Evolutionary conservation across 2,329 filamentous ascomycete genomes (phyloP), one percentile per base, ranked within the genome.

Genomic region (Stagonosporopsis rhizophila): DNA sequence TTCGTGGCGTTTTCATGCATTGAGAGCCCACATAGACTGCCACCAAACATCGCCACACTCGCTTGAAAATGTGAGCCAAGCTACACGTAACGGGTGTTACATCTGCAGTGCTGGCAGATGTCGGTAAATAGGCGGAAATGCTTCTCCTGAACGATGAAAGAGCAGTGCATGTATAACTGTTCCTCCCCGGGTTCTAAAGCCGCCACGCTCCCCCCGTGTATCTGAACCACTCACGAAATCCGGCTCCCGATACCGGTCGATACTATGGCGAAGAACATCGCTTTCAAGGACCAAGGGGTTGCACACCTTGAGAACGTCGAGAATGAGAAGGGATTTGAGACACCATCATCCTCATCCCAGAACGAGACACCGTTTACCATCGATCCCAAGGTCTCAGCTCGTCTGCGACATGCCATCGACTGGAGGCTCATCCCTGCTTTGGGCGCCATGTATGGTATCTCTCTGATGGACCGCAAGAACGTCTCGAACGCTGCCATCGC

Each of bases 381-480:
- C 52, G 65, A 69, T 27, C 52, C 52, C 8, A 66, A 63, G 30
- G 52, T 61, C 22, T 61, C 62, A 11, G 54, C 65, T 11, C 64
- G 59, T 27, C 50, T 69, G 5, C 51, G 64, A n/a, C 67, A 67
- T 55, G 57, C 52, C 15, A 58, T 70, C 27, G 67, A 70, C 52
- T 68, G 59, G 61, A 60, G 67, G 12, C 55, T 70, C 11, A 61
- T 70, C 32, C 66, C 67, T 4, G 61, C 63, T 4, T 48, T 70
- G 5, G 66, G 64, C 2, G 60, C 59, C 5, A 69, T 69, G 66
- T 68, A 66, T 38, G 66, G 62, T 27, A 67, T 68, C 40, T 65
- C 60, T 4, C 59, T 69, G 37, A 66, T 68, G 62, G 66, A 70
- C 35, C 60, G 67, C n/a, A 69, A 65, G 25, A 69, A 69, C 22